A percentile compares a stretch with the other conserved stretches of the same genome.
phyloP scores from a whole-genome alignment of 306 rosid species.

The Ziziphus jujuba region DNA sequence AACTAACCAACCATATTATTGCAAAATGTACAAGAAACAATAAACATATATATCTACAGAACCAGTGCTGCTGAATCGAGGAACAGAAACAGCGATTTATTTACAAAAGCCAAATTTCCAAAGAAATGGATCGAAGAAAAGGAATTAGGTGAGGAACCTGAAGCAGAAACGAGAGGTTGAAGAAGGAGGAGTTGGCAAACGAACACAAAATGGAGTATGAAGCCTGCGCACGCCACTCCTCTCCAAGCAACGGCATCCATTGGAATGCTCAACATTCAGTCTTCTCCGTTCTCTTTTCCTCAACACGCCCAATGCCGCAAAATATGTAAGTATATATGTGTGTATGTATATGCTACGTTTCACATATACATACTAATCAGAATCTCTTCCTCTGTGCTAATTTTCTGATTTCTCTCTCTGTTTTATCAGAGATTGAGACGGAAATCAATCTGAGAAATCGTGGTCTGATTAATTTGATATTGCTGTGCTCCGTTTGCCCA shows the following conservation, averaged over 20 bases:
- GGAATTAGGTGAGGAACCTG: constrained; percentile 41
- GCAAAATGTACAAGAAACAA: background rate
- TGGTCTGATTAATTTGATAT: background rate
- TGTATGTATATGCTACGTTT: background rate
- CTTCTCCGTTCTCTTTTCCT: constrained; percentile 18
- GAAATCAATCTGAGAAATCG: background rate
- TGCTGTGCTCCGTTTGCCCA: background rate
- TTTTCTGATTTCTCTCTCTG: background rate
- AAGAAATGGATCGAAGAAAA: constrained; percentile 28
- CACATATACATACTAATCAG: background rate
- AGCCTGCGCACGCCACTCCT: constrained; percentile 56
- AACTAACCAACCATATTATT: constrained; percentile 4
- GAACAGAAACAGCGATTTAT: background rate
- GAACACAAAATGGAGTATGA: constrained; percentile 72
- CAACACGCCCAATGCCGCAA: background rate
- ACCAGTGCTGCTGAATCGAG: constrained; percentile 3
- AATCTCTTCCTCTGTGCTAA: background rate
- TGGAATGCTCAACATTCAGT: constrained; percentile 36
- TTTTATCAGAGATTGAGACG: background rate
- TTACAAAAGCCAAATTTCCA: background rate
- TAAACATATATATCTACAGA: background rate
- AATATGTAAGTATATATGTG: background rate
- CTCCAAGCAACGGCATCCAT: constrained; percentile 65
- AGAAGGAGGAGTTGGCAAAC: constrained; percentile 76
- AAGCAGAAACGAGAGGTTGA: constrained; percentile 90